Evolutionary conservation across 371 early-diverging fungal genomes (phyloP), one percentile per base, ranked within the genome.

Genomic region (Batkoa obscura): DNA sequence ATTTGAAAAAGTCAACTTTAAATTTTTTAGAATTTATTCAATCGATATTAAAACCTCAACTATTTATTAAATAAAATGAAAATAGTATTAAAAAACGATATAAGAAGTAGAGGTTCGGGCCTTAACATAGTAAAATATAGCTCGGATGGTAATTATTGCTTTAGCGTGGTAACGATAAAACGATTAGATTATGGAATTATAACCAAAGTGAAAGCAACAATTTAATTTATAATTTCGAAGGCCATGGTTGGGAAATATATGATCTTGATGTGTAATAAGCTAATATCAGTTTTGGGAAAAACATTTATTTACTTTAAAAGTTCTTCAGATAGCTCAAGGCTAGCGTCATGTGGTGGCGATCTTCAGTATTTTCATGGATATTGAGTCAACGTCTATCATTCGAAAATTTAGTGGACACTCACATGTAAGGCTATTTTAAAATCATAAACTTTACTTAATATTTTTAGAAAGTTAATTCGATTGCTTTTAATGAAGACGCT

Each of bases 371-470:
- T 35, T 35, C 34, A 13, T 50, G 51, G 51, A 50, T 36, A 35
- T 94, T 2, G 63, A 72, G 15, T 76, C 83, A 0, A 88, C 87
- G 9, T 69, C 68, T 50, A 69, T 83, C 4, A 66, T 83, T n/a
- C 68, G 86, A 42, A 68, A 83, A 48, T 87, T 81, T 61, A 64
- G 80, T 1, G 91, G 87, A 1, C 96, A 95, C 58, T 69, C 73
- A 60, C 88, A 88, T 66, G 81, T 80, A 72, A 47, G 12, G 46
- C 49, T 47, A 39, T 23, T 15, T 42, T 42, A 30, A n/a, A n/a
- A 3, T 35, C 52, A n/a, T 43, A 3, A 5, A 13, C 13, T 35
- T 43, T 31, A 6, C 8, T 10, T 6, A 13, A 8, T n/a, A 13
- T 5, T 50, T 54, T 8, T 68, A 82, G 72, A 72, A 88, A 38